Base-by-base conservation (phyloP, 1,139 yeast genomes). In the Debaryomyces udenii region DNA sequence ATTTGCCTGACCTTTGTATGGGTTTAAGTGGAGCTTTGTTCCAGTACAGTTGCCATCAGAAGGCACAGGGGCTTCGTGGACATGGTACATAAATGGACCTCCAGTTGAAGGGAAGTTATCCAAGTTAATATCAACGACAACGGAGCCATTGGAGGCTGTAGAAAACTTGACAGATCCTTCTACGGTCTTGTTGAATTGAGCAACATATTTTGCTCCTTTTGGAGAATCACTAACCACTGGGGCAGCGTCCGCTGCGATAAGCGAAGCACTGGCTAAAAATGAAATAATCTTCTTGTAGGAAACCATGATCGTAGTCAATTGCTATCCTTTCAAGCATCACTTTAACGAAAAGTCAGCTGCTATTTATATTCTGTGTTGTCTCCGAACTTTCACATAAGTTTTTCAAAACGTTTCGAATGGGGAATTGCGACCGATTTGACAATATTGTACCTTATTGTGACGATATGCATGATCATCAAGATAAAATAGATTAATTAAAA, bases 41-140 rank as follows among this genome's bases (percentile, higher is more conserved):
- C 64, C 74, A 27, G 63, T 57, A 56, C 78, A 72, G 53, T 64
- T 62, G 16, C 75, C 76, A 43, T 64, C 55, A 6, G 61, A 37
- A 6, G 75, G 76, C 28, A 71, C 74, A 11, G 70, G 66, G 11
- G 45, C 45, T 41, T 59, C 59, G 51, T 72, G 76, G 36, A 72
- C 59, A 48, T 70, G 76, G 61, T 70, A 71, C 39, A 62, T 53
- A 61, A 70, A 71, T 32, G 75, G 74, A 24, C 75, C 75, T 23
- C 72, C 72, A 4, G 49, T 29, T 4, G 51, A 27, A 13, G 77
- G 77, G 50, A 71, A 65, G 22, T 61, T 64, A 5, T 48, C 35
- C 26, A 70, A 46, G 39, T 68, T 61, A 27, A 70, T 70, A 14
- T 46, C 43, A 16, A 70, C 66, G 34, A 49, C 43, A 18, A 70